Percentiles rank a stretch among this genome's conserved stretches.
Evolutionary conservation across 2,329 filamentous ascomycete genomes (phyloP).

Genomic region (Aspergillus sp.): DNA sequence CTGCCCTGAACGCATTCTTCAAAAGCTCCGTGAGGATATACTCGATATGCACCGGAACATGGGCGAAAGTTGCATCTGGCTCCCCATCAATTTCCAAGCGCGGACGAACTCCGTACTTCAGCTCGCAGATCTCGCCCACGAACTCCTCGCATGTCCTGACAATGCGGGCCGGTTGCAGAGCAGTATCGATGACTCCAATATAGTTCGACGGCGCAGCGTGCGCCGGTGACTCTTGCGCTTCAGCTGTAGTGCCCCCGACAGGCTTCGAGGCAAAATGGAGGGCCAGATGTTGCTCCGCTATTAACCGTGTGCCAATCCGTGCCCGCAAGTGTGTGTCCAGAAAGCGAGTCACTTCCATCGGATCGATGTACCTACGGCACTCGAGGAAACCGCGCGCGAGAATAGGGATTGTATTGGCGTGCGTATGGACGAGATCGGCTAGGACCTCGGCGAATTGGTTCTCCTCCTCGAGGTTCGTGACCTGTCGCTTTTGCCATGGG

Average conservation of each 20-base stretch:
- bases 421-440: slow-evolving; percentile 92
- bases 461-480: slow-evolving; percentile 82
- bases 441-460: slow-evolving; percentile 90
- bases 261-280: slow-evolving; percentile 77
- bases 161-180: slow-evolving; percentile 77
- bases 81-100: slow-evolving; percentile 81
- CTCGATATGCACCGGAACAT: slow-evolving; percentile 93
- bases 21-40: slow-evolving; percentile 96
- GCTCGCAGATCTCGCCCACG: slow-evolving; percentile 93
- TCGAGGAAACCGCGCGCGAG: slow-evolving; percentile 92
- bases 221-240: slow-evolving; percentile 23
- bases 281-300: slow-evolving; percentile 96
- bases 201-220: slow-evolving; percentile 60
- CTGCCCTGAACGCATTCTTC: slow-evolving; percentile 95
- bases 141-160: slow-evolving; percentile 85
- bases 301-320: slow-evolving; percentile 88
- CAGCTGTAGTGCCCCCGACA: slow-evolving; percentile 60
- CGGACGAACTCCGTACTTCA: slow-evolving; percentile 90
- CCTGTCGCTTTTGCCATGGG: slow-evolving; percentile 75
- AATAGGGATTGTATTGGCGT: slow-evolving; percentile 91
- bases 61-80: slow-evolving; percentile 84
- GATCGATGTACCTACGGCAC: slow-evolving; percentile 84
- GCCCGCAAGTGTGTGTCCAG: slow-evolving; percentile 92
- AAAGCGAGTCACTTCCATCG: slow-evolving; percentile 83
- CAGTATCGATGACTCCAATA: slow-evolving; percentile 94